Conservation (phyloP, 345 rosid species). For the Eucalyptus lansdowneana region DNA sequence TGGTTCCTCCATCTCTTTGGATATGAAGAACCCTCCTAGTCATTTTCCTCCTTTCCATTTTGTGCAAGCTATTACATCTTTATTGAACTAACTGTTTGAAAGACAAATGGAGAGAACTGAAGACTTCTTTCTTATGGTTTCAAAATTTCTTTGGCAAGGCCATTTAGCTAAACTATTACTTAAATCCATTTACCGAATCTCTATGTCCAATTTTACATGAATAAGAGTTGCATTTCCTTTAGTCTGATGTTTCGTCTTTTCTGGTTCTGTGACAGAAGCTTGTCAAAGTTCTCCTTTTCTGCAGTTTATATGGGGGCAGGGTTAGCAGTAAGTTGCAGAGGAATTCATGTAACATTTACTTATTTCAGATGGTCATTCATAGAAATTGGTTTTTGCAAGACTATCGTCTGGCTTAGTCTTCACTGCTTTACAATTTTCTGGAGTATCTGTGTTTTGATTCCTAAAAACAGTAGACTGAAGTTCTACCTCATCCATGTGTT, state of each 20-base stretch:
- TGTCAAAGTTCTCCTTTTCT: not conserved
- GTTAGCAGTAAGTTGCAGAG: not conserved
- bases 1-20: slow-evolving; percentile 68
- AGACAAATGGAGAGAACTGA: not conserved
- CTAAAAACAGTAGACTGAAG: not conserved
- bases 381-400: not conserved
- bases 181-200: not conserved
- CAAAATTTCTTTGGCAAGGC: not conserved
- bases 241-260: not conserved
- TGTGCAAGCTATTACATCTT: slow-evolving; percentile 37
- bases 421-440: not conserved
- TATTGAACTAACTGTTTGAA: not conserved
- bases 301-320: not conserved
- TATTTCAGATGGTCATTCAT: not conserved
- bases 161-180: not conserved
- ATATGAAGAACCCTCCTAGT: slow-evolving; percentile 80
- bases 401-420: not conserved
- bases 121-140: not conserved
- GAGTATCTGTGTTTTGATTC: not conserved
- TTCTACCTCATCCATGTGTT: not conserved
- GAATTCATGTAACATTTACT: not conserved
- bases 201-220: not conserved
- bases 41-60: slow-evolving; percentile 97
- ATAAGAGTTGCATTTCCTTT: not conserved
- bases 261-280: not conserved